Percentiles rank a stretch among this genome's conserved stretches.
phyloP scores from a whole-genome alignment of 331 rosid species.

The Erythrophleum ivorense region DNA sequence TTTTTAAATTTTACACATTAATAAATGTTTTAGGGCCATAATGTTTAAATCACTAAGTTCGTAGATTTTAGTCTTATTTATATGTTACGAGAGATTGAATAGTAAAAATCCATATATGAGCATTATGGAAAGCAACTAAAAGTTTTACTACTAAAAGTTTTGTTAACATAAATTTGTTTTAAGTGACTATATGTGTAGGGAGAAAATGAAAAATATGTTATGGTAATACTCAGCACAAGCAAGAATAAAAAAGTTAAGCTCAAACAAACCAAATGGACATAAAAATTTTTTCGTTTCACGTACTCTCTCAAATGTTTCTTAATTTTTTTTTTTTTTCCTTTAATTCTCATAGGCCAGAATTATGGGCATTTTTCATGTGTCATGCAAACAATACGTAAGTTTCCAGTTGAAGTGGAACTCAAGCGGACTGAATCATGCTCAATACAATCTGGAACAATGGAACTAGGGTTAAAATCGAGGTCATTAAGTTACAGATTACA shows the following conservation, averaged over 20 bases:
- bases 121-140: too few relatives aligned
- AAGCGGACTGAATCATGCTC: slow-evolving; percentile 29
- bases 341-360: not conserved
- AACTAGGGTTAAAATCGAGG: not conserved
- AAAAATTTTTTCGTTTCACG: not conserved
- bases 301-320: not conserved
- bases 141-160: too few relatives aligned
- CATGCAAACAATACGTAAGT: slow-evolving; percentile 19
- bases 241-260: not conserved
- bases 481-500: slow-evolving; percentile 23
- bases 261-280: not conserved
- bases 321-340: not conserved
- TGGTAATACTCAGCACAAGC: not conserved
- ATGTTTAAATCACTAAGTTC: too few relatives aligned
- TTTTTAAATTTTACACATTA: too few relatives aligned
- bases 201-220: too few relatives aligned
- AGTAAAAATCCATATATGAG: too few relatives aligned
- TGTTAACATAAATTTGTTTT: too few relatives aligned
- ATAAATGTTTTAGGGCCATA: too few relatives aligned
- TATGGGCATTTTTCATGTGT: not conserved
- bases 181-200: too few relatives aligned
- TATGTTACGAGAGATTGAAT: too few relatives aligned
- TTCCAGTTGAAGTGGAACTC: not conserved
- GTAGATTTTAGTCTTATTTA: too few relatives aligned
- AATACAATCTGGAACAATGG: slow-evolving; percentile 13